A percentile compares a stretch with the other conserved stretches of the same genome.
Evolutionary conservation across 2,329 filamentous ascomycete genomes (phyloP).

Genomic region (Sporothrix sp.): DNA sequence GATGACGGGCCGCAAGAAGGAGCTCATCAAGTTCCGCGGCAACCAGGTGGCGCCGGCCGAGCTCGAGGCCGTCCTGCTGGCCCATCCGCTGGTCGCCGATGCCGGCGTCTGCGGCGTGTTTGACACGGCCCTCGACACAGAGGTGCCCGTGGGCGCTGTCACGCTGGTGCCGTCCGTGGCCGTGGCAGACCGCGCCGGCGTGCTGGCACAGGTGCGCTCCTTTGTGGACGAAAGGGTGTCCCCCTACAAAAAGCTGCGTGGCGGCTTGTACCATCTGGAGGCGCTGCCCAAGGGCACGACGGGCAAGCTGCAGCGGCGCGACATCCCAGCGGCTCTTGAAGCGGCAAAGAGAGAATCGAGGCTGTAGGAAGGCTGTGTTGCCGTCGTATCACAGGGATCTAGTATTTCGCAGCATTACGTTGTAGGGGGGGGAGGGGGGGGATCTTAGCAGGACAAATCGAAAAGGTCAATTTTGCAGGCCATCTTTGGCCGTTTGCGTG

Average conservation of each 20-base stretch:
- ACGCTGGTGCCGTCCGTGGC: slow-evolving; percentile 35
- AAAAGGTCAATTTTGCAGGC: neutral
- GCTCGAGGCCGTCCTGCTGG: slow-evolving; percentile 36
- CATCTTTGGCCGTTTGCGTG: neutral
- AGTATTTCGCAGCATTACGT: too few species aligned
- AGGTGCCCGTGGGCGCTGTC: slow-evolving; percentile 57
- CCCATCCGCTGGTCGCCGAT: slow-evolving; percentile 39
- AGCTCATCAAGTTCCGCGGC: slow-evolving; percentile 51
- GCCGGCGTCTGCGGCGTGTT: slow-evolving; percentile 10
- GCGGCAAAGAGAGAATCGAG: neutral
- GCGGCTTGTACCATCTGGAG: slow-evolving; percentile 54
- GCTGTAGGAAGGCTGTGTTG: neutral
- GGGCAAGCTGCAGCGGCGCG: slow-evolving; percentile 24
- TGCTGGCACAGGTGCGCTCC: slow-evolving; percentile 43
- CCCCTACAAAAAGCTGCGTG: slow-evolving; percentile 40
- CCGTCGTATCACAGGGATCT: too few species aligned
- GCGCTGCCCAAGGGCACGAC: slow-evolving; percentile 57
- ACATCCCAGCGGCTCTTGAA: slow-evolving; percentile 7
- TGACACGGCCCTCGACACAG: slow-evolving; percentile 33
- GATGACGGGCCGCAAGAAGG: slow-evolving; percentile 67
- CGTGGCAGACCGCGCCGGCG: slow-evolving; percentile 29
- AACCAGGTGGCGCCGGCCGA: slow-evolving; percentile 50
- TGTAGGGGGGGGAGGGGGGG: too few species aligned
- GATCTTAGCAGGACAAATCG: neutral
- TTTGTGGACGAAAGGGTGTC: slow-evolving; percentile 38